phyloP scores from a whole-genome alignment of 106 monocot species.

The Apostasia ramifera region DNA sequence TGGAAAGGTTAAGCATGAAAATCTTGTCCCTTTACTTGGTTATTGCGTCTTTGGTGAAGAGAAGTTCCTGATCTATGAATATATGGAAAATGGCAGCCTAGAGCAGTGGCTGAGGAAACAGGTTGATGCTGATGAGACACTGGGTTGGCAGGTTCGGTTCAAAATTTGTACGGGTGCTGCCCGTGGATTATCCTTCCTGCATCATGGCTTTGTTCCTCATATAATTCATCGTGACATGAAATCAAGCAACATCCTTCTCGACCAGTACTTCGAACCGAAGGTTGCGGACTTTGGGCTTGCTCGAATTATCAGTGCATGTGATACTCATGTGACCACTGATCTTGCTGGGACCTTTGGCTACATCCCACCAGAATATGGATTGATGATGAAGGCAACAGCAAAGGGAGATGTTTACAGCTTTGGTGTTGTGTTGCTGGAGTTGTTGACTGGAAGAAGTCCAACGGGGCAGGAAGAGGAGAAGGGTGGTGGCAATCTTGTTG shows the following conservation, averaged over 20 bases:
- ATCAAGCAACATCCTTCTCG: constrained; percentile 52
- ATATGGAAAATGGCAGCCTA: constrained; percentile 89
- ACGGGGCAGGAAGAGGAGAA: constrained; percentile 37
- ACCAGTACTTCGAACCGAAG: constrained; percentile 31
- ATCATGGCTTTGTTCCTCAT: constrained; percentile 50
- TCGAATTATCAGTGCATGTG: constrained; percentile 44
- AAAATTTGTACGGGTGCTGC: constrained; percentile 66
- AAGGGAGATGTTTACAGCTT: constrained; percentile 61
- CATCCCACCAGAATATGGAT: constrained; percentile 50
- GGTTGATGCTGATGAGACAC: constrained; percentile 49
- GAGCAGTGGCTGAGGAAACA: constrained; percentile 74
- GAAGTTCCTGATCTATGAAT: constrained; percentile 81
- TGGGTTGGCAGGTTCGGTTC: constrained; percentile 67
- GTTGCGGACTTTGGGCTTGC: constrained; percentile 51
- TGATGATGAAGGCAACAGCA: constrained; percentile 36
- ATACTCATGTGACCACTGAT: constrained; percentile 50
- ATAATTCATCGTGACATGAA: constrained; percentile 59
- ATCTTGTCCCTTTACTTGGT: constrained; percentile 78
- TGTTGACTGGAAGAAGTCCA: constrained; percentile 35
- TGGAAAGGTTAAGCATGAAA: constrained; percentile 78
- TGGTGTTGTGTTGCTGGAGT: constrained; percentile 43
- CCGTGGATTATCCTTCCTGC: constrained; percentile 40
- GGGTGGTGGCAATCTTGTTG: constrained; percentile 50
- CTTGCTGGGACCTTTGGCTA: constrained; percentile 53
- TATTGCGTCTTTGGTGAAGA: constrained; percentile 87